A percentile compares a stretch with the other conserved stretches of the same genome.
Evolutionary conservation across 306 rosid genomes (phyloP).

Genomic region (Citrullus mucosospermus): DNA sequence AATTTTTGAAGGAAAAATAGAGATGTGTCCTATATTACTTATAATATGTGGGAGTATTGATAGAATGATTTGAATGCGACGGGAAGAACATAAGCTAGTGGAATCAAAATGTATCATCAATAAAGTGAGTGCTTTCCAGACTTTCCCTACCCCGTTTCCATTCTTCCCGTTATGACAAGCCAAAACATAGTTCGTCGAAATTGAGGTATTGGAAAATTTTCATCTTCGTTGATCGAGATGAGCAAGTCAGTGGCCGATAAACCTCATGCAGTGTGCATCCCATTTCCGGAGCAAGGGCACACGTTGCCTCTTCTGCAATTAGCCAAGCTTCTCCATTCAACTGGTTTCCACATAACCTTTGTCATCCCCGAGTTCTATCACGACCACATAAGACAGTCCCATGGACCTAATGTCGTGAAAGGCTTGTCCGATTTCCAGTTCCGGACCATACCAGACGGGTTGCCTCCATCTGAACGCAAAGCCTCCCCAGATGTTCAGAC

Average conservation of each 20-base stretch:
- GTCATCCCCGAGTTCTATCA: conserved; percentile 14
- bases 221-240: conserved; percentile 1
- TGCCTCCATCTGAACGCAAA: conserved; percentile 4
- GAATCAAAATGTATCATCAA: no score
- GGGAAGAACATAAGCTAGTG: no score
- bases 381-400: conserved; percentile 9
- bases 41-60: no score
- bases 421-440: conserved; percentile 14
- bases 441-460: conserved; percentile 21
- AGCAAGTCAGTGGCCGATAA: not conserved
- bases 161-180: no score
- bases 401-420: not conserved
- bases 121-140: no score
- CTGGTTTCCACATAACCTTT: conserved; percentile 22
- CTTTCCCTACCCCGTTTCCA: no score
- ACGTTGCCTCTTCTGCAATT: conserved; percentile 21
- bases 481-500: conserved; percentile 13
- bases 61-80: no score
- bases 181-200: not conserved
- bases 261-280: conserved; percentile 25
- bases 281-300: conserved; percentile 26
- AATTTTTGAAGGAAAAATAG: no score
- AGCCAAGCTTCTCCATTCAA: conserved; percentile 17
- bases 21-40: no score
- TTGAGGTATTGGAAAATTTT: not conserved